Base-by-base conservation (phyloP, 108 stramenopile species). In the Conticribra guillardii region DNA sequence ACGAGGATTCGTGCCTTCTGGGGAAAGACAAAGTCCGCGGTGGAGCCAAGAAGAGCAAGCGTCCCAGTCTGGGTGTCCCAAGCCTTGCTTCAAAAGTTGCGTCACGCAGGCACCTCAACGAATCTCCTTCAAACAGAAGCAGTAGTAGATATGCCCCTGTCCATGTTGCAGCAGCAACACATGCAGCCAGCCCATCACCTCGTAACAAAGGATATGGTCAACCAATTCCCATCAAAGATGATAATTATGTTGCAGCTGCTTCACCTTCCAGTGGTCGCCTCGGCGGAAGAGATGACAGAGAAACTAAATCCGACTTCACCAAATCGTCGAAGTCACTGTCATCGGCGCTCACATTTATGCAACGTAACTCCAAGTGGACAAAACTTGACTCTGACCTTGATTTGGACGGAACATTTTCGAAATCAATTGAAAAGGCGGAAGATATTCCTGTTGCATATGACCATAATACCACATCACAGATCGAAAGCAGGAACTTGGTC, bases 311-410 rank as follows among this genome's bases (percentile, higher is more conserved):
- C 18, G n/a, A 48, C 30, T 49, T 53, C 64, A 30, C 44, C 61
- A 30, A 47, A 50, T 65, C 73, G 31, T 54, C 63, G 8, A 51
- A 29, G 18, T 27, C 71, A 2, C 0, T 34, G 18, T 46, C 62
- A 7, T 56, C 63, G 4, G 33, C 60, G 32, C 59, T 78, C 32
- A 60, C 50, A 64, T 65, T 78, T 44, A 65, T 70, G 22, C 18
- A 65, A 52, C 62, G 69, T 32, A 55, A 41, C 33, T 59, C 73
- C 2, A 71, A 58, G 51, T 78, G 63, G 63, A 44, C 76, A 1
- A 78, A 70, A 33, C 63, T 78, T 17, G 64, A 68, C 30, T 78
- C 69, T 44, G 66, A 75, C 49, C 37, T 62, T 48, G 76, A 60
- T 23, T 65, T 56, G 17, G 66, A 61, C 30, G 49, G 31, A 34